Base-by-base conservation (phyloP, 176 grass and related monocot genomes). In the Oryza meyeriana region DNA sequence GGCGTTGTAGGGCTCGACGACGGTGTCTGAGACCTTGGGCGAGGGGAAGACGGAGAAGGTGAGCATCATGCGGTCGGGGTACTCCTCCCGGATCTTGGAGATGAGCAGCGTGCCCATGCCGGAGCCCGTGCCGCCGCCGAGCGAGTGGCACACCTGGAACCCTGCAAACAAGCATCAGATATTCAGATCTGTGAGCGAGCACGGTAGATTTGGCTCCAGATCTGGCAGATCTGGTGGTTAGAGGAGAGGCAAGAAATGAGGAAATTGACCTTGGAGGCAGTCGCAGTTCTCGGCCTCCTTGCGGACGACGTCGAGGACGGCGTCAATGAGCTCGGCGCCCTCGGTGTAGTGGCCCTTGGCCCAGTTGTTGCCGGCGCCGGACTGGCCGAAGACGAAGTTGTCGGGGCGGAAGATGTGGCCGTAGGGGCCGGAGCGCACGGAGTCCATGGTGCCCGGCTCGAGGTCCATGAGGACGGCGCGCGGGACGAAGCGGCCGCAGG, bases 281-380 rank as follows among this genome's bases (percentile, higher is more conserved):
- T 96, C 94, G 66, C 94, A 96, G 84, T 96, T 96, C 83, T 96
- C 94, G 12, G 94, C 94, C 55, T 96, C 94, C 72, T 96, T 96
- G 62, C 94, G 86, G 9, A 96, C 94, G 11, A 96, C 94, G 24
- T 96, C 94, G 30, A 96, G 88, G 9, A 96, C 94, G 6, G 90
- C 90, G 71, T 96, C 94, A 3, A 96, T 96, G 31, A 96, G 90
- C 88, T 96, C 94, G 27, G 94, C 90, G 1, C 94, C 94, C 86
- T 96, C 90, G 1, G 94, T 96, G 85, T 96, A 96, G 58, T 96
- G 94, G 0, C 94, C 90, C 90, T 96, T 96, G 32, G 94, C 94
- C 94, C 90, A 96, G 86, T 96, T 93, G 86, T 96, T 96, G 18
- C 90, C 94, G 0, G 94, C 94, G 7, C 94, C 94, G 16, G 90